Evolutionary conservation across 2,329 filamentous ascomycete genomes (phyloP).

Genomic region (Monosporascus sp.): DNA sequence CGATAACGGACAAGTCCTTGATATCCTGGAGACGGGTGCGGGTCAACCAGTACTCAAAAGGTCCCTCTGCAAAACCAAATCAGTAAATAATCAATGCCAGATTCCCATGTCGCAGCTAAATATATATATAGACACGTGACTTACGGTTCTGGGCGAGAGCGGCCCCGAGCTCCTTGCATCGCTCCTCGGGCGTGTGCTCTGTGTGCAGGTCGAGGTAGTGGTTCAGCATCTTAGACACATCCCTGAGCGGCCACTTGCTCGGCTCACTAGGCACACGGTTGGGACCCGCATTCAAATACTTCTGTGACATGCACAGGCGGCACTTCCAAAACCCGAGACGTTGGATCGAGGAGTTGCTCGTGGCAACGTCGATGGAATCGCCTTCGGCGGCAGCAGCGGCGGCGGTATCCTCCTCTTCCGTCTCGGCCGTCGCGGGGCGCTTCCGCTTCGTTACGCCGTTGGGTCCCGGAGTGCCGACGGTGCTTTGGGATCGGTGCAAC

Average conservation of each 20-base stretch:
- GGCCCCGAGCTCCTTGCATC: constrained; percentile 37
- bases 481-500: constrained; percentile 5
- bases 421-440: constrained; percentile 6
- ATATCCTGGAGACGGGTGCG: constrained; percentile 34
- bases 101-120: no score
- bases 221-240: constrained; percentile 41
- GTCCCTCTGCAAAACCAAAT: constrained; percentile 27
- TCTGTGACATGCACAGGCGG: constrained; percentile 36
- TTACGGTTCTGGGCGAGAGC: constrained; percentile 37
- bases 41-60: constrained; percentile 43
- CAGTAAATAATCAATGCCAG: background rate
- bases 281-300: constrained; percentile 35
- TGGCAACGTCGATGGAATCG: constrained; percentile 9
- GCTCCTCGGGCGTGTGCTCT: constrained; percentile 36
- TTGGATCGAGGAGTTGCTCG: constrained; percentile 24
- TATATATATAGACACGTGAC: constrained; percentile 9
- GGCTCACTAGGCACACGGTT: constrained; percentile 38
- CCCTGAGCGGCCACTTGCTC: constrained; percentile 42
- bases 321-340: constrained; percentile 44
- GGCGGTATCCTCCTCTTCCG: constrained; percentile 10
- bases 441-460: constrained; percentile 13
- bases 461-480: constrained; percentile 1
- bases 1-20: constrained; percentile 28
- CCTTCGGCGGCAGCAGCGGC: constrained; percentile 10
- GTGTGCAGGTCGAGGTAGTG: constrained; percentile 42